Conservation (phyloP, 1,139 yeast genomes). For the Meyerozyma athensensis region DNA sequence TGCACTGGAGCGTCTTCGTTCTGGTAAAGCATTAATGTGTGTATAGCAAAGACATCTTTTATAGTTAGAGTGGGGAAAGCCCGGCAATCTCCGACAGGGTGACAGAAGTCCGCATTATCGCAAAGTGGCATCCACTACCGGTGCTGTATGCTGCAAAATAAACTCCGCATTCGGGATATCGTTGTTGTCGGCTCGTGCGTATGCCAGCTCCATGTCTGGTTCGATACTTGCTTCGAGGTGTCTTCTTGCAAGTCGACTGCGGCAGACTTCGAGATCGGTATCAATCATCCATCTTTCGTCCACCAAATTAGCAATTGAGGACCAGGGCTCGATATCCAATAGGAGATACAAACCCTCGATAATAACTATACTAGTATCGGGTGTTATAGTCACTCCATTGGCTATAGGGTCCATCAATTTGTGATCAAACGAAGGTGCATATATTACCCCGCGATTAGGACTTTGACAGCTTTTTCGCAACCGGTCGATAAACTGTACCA, state of each 20-base stretch:
- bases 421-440: conserved; percentile 15
- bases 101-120: conserved; percentile 2
- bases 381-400: conserved; percentile 9
- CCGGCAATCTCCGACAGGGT: background rate
- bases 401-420: conserved; percentile 13
- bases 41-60: background rate
- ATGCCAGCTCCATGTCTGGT: background rate
- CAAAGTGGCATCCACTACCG: background rate
- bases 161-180: background rate
- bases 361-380: conserved; percentile 11
- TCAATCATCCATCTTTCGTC: conserved; percentile 2
- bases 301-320: background rate
- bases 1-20: conserved; percentile 4
- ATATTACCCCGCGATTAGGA: background rate
- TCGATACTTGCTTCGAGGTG: background rate
- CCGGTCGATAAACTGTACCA: conserved; percentile 8
- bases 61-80: background rate
- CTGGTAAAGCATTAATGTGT: conserved; percentile 7
- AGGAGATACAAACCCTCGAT: conserved; percentile 15
- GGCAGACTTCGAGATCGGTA: background rate
- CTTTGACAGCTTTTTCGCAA: conserved; percentile 6
- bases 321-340: conserved; percentile 13
- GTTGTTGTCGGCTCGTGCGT: background rate
- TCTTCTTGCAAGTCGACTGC: background rate
- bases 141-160: conserved; percentile 1